Conservation (phyloP, 371 early-diverging fungal genomes). For the Mucor piriformis region DNA sequence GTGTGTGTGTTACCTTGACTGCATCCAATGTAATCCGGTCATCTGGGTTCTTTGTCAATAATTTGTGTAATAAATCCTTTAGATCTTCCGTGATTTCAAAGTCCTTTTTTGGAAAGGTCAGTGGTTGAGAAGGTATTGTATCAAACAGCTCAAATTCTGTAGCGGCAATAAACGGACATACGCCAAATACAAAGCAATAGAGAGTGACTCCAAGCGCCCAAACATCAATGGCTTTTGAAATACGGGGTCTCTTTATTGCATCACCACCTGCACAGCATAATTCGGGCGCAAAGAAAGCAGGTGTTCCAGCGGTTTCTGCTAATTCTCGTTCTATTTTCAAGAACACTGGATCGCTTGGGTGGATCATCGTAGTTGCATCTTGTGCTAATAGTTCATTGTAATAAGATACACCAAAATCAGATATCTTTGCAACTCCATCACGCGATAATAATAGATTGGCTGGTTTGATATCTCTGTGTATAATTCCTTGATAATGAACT, state of each 20-base stretch:
- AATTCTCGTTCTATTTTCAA: slow-evolving; percentile 69
- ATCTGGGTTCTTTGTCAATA: slow-evolving; percentile 83
- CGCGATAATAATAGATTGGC: slow-evolving; percentile 82
- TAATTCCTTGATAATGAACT: slow-evolving; percentile 75
- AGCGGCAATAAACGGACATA: slow-evolving; percentile 93
- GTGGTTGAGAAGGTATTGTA: slow-evolving; percentile 74
- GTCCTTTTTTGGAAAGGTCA: slow-evolving; percentile 26
- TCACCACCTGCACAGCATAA: slow-evolving; percentile 71
- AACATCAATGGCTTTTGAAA: slow-evolving; percentile 90
- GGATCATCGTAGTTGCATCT: slow-evolving; percentile 20
- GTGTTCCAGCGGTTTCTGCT: slow-evolving; percentile 94
- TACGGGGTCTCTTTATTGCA: slow-evolving; percentile 34
- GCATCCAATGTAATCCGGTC: slow-evolving; percentile 79
- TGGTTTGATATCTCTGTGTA: slow-evolving; percentile 87
- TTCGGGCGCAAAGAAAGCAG: slow-evolving; percentile 98
- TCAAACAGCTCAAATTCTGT: slow-evolving; percentile 93
- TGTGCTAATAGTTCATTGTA: slow-evolving; percentile 52
- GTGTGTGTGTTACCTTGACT: slow-evolving; percentile 43
- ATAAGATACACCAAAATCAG: slow-evolving; percentile 92
- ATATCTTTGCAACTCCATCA: slow-evolving; percentile 81
- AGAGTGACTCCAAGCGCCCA: slow-evolving; percentile 99
- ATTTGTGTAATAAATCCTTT: slow-evolving; percentile 65
- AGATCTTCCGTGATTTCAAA: slow-evolving; percentile 23
- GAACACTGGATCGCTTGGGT: not conserved
- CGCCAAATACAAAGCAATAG: slow-evolving; percentile 93